Evolutionary conservation across 2,329 filamentous ascomycete species (phyloP).

Genomic region (Apiospora arundinis): DNA sequence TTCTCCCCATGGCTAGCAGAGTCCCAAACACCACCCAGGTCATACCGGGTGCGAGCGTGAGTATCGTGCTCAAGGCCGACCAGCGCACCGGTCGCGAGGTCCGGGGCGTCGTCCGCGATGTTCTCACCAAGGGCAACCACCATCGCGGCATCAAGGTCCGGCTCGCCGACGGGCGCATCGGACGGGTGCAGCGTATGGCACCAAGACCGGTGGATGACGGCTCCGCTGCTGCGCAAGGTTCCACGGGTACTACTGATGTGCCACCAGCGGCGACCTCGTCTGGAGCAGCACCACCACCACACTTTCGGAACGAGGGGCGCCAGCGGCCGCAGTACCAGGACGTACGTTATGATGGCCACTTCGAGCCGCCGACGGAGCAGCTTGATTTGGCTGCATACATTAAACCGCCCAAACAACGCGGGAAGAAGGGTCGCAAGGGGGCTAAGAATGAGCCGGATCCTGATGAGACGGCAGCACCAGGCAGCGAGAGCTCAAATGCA

Average conservation of each 20-base stretch:
- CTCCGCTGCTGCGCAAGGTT: conserved; percentile 6
- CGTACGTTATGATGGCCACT: conserved; percentile 43
- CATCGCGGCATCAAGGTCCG: conserved; percentile 82
- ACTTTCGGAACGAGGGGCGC: conserved; percentile 18
- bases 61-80: conserved; percentile 77
- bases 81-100: conserved; percentile 77
- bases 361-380: conserved; percentile 47
- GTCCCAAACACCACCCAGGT: conserved; percentile 61
- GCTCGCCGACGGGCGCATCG: conserved; percentile 72
- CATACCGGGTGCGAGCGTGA: conserved; percentile 67
- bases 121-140: conserved; percentile 77
- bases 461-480: conserved; percentile 24
- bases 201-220: conserved; percentile 29
- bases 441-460: conserved; percentile 28
- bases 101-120: conserved; percentile 67
- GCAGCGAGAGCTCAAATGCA: conserved; percentile 22
- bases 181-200: conserved; percentile 72
- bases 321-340: conserved; percentile 38
- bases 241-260: not conserved
- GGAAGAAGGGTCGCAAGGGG: conserved; percentile 34
- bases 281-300: not conserved
- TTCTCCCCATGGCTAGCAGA: not conserved
- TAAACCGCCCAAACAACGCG: conserved; percentile 43
- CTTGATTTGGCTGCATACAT: conserved; percentile 60
- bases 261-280: not conserved